These are phyloP conservation scores for Boletellus emodensis DNA, from an alignment of 768 basidiomycete genomes.

Conservation along the genomic window DNA sequence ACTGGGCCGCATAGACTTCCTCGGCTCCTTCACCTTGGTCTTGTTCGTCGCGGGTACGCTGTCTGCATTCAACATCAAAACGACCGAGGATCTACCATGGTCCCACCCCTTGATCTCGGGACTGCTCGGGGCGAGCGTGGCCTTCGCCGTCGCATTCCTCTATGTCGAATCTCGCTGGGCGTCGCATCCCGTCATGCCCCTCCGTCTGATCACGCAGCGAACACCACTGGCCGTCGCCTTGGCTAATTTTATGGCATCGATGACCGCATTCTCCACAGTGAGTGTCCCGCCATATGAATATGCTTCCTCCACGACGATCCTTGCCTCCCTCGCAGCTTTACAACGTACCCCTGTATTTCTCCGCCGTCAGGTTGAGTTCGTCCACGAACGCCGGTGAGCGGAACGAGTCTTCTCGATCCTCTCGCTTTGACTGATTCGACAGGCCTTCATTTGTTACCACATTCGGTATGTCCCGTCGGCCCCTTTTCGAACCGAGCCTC, in stretches of 20 bases:
- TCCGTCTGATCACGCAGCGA: conserved; percentile 69
- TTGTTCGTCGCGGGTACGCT: conserved; percentile 64
- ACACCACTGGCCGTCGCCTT: conserved; percentile 81
- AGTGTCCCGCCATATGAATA: conserved; percentile 11
- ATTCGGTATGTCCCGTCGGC: conserved; percentile 56
- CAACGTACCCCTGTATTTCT: conserved; percentile 87
- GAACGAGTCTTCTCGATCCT: background rate
- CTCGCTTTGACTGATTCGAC: conserved; percentile 12
- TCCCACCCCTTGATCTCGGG: conserved; percentile 67
- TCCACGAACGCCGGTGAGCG: conserved; percentile 67
- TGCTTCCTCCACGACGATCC: conserved; percentile 1
- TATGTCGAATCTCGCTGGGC: conserved; percentile 76
- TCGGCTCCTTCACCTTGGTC: conserved; percentile 81
- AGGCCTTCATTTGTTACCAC: conserved; percentile 87
- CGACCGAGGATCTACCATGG: conserved; percentile 76
- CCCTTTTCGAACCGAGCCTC: conserved; percentile 8
- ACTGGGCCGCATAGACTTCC: conserved; percentile 75
- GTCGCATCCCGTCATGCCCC: conserved; percentile 86
- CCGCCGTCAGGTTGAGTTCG: conserved; percentile 67
- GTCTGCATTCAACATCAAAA: conserved; percentile 72
- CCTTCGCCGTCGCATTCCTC: conserved; percentile 61
- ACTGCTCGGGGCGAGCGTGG: conserved; percentile 53
- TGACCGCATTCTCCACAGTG: conserved; percentile 79
- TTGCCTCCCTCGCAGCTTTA: conserved; percentile 52
- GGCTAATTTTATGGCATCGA: conserved; percentile 72